Percentiles rank a stretch among this genome's conserved stretches.
Evolutionary conservation across 2,329 filamentous ascomycete genomes (phyloP).

Genomic region (Colletotrichum trifolii): DNA sequence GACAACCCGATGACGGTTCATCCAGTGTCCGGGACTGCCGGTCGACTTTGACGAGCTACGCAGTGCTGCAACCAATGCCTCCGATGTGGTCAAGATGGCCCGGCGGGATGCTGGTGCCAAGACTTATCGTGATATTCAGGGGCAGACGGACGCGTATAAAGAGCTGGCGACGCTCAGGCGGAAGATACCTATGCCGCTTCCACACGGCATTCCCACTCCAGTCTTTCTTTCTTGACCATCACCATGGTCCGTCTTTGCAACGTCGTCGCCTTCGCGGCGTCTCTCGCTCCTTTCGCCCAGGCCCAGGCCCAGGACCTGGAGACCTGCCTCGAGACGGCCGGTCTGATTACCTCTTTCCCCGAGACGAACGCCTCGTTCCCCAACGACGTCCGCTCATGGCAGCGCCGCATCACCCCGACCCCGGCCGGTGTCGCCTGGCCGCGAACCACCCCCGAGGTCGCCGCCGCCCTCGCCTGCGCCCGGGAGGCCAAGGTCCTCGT

Average conservation of each 20-base stretch:
- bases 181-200: not conserved
- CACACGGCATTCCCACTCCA: constrained; percentile 8
- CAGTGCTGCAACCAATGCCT: not conserved
- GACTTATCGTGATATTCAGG: constrained; percentile 6
- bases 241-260: constrained; percentile 23
- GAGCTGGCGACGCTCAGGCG: not conserved
- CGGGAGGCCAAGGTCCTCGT: constrained; percentile 33
- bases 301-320: constrained; percentile 20
- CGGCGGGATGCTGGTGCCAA: constrained; percentile 16
- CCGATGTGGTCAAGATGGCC: not conserved
- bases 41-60: not conserved
- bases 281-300: constrained; percentile 5
- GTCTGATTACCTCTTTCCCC: constrained; percentile 32
- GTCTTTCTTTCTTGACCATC: constrained; percentile 9
- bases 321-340: constrained; percentile 32
- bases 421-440: constrained; percentile 36
- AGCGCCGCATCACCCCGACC: constrained; percentile 34
- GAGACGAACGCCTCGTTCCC: constrained; percentile 32
- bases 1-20: constrained; percentile 1
- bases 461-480: constrained; percentile 34
- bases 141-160: not conserved
- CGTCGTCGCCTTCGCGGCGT: constrained; percentile 20
- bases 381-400: constrained; percentile 26
- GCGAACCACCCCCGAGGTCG: constrained; percentile 27
- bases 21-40: constrained; percentile 22